Evolutionary conservation across 805 yeast genomes (phyloP).

Genomic region (Peterozyma toletana): DNA sequence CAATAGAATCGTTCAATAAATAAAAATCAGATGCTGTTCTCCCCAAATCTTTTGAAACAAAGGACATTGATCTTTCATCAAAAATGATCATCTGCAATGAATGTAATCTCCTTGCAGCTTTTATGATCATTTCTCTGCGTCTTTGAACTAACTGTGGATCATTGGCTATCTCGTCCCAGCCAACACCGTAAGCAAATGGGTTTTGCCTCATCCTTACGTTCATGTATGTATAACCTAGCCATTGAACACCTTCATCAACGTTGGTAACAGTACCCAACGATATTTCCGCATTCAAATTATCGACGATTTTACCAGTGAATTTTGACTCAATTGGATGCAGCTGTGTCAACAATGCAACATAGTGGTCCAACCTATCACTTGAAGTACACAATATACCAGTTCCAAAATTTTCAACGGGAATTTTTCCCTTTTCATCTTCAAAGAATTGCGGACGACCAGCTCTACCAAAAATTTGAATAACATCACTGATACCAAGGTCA

Average conservation of each 20-base stretch:
- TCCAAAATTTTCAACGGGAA: slow-evolving; percentile 41
- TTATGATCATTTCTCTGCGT: slow-evolving; percentile 66
- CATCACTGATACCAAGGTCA: slow-evolving; percentile 93
- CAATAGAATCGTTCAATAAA: slow-evolving; percentile 75
- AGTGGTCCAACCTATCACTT: slow-evolving; percentile 75
- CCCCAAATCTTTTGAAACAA: slow-evolving; percentile 84
- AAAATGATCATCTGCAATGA: slow-evolving; percentile 86
- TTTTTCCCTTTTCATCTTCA: slow-evolving; percentile 17
- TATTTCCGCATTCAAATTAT: slow-evolving; percentile 93
- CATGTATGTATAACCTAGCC: slow-evolving; percentile 97
- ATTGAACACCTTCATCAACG: slow-evolving; percentile 88
- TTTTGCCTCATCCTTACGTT: slow-evolving; percentile 91
- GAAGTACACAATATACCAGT: slow-evolving; percentile 88
- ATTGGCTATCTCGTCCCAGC: slow-evolving; percentile 74
- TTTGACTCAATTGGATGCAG: slow-evolving; percentile 95
- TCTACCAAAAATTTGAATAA: slow-evolving; percentile 96
- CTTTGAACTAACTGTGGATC: slow-evolving; percentile 76
- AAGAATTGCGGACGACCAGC: slow-evolving; percentile 99
- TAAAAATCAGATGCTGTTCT: slow-evolving; percentile 94
- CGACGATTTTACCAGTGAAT: slow-evolving; percentile 70
- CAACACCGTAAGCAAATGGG: slow-evolving; percentile 88
- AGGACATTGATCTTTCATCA: slow-evolving; percentile 76
- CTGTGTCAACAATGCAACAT: slow-evolving; percentile 80
- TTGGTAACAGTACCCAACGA: slow-evolving; percentile 93
- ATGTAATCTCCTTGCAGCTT: slow-evolving; percentile 81